Percentiles rank a stretch among this genome's conserved stretches.
Evolutionary conservation across 2,329 filamentous ascomycete genomes (phyloP).

Genomic region (Phyllosticta ampelicida): DNA sequence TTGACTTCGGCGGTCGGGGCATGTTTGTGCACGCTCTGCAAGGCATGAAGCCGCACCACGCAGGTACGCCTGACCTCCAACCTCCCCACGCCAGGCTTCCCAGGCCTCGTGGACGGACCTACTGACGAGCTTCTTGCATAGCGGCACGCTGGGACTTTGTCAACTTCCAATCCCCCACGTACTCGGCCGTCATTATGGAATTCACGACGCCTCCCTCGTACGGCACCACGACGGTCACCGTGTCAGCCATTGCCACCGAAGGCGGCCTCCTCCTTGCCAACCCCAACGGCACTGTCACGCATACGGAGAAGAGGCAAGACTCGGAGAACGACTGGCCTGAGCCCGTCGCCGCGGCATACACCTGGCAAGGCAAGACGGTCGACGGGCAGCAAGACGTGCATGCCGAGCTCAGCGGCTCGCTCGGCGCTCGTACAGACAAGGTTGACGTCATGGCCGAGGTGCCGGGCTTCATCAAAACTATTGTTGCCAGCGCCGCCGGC

Average conservation of each 20-base stretch:
- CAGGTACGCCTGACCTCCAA: slow-evolving; percentile 41
- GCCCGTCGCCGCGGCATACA: slow-evolving; percentile 62
- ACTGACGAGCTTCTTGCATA: slow-evolving; percentile 16
- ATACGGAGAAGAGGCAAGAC: slow-evolving; percentile 62
- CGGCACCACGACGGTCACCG: slow-evolving; percentile 69
- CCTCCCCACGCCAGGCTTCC: background rate
- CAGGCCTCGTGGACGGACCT: background rate
- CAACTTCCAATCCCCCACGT: slow-evolving; percentile 77
- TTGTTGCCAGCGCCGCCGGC: slow-evolving; percentile 77
- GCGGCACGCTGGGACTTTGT: slow-evolving; percentile 86
- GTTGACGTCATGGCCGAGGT: slow-evolving; percentile 97
- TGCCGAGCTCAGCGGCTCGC: slow-evolving; percentile 56
- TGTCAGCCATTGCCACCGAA: slow-evolving; percentile 73
- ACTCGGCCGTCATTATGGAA: slow-evolving; percentile 90
- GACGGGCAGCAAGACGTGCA: slow-evolving; percentile 59
- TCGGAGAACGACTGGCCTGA: slow-evolving; percentile 79
- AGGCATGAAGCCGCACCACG: slow-evolving; percentile 98
- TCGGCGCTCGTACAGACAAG: slow-evolving; percentile 64
- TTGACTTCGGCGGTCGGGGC: slow-evolving; percentile 72
- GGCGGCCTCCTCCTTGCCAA: slow-evolving; percentile 69
- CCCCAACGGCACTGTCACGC: slow-evolving; percentile 51
- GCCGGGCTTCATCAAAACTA: slow-evolving; percentile 87
- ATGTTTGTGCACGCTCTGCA: slow-evolving; percentile 80
- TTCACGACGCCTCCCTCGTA: slow-evolving; percentile 92
- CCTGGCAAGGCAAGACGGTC: slow-evolving; percentile 67